These are phyloP conservation scores for Botrytis sinoallii DNA, from an alignment of 2,329 filamentous ascomycete species.

Conservation along the genomic window DNA sequence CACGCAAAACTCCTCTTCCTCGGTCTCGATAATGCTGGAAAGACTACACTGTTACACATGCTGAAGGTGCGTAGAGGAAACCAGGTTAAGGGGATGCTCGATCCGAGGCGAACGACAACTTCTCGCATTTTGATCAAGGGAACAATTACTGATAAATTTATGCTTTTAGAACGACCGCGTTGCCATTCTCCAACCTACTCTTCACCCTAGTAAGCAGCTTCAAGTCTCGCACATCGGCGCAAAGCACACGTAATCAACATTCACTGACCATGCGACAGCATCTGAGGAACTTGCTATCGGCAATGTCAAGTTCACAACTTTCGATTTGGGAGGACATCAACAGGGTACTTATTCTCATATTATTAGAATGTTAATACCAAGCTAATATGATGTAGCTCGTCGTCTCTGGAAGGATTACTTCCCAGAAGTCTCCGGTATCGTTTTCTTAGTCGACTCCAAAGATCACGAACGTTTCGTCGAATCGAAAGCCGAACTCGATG, in stretches of 20 bases:
- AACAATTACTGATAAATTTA: conserved; percentile 25
- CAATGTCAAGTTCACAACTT: conserved; percentile 91
- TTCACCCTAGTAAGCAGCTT: conserved; percentile 71
- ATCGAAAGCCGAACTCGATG: conserved; percentile 95
- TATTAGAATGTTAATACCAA: conserved; percentile 3
- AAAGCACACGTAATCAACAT: conserved; percentile 26
- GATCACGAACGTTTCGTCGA: conserved; percentile 92
- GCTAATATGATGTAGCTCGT: conserved; percentile 56
- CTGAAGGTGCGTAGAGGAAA: conserved; percentile 66
- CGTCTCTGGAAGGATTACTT: conserved; percentile 97
- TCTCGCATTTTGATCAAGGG: conserved; percentile 1
- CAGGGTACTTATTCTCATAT: conserved; percentile 58
- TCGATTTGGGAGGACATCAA: conserved; percentile 89
- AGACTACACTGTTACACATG: conserved; percentile 93
- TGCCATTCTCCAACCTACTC: conserved; percentile 83
- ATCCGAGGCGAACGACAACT: conserved; percentile 8
- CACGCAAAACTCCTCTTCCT: conserved; percentile 93
- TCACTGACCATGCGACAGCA: conserved; percentile 48
- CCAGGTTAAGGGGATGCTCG: neutral
- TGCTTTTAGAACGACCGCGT: conserved; percentile 77
- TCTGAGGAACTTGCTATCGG: conserved; percentile 91
- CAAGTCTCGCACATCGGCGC: neutral
- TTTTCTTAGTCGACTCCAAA: conserved; percentile 97
- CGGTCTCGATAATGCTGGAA: conserved; percentile 90
- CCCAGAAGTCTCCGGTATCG: conserved; percentile 92